Conservation (phyloP, 2,329 filamentous ascomycete genomes). For the Ascochyta viciae-villosae region DNA sequence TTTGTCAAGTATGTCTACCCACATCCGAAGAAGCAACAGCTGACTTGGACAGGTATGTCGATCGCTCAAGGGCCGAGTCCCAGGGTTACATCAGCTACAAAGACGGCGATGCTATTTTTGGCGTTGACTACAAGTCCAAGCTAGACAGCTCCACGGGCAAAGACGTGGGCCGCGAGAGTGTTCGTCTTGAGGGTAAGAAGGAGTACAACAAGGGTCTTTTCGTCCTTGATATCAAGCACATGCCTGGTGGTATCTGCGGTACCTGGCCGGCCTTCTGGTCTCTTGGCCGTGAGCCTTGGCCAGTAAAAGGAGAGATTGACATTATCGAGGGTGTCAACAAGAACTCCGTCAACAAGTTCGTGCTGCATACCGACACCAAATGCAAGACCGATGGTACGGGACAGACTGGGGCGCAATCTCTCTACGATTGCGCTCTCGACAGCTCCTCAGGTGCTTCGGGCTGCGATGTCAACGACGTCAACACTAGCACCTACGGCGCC, state of each 20-base stretch:
- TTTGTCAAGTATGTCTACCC: slow-evolving; percentile 32
- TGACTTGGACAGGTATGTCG: slow-evolving; percentile 9
- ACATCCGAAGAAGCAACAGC: slow-evolving; percentile 2
- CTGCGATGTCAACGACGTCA: slow-evolving; percentile 54
- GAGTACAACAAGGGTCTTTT: slow-evolving; percentile 42
- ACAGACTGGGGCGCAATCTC: slow-evolving; percentile 19
- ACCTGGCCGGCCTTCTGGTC: slow-evolving; percentile 47
- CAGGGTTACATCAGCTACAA: slow-evolving; percentile 15
- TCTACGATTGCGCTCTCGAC: slow-evolving; percentile 29
- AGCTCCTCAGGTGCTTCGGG: slow-evolving; percentile 25
- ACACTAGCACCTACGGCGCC: slow-evolving; percentile 54
- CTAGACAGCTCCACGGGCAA: slow-evolving; percentile 20
- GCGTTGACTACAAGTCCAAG: slow-evolving; percentile 50
- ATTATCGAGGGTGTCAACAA: slow-evolving; percentile 46
- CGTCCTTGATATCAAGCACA: slow-evolving; percentile 41
- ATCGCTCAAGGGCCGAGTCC: slow-evolving; percentile 2
- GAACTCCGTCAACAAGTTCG: slow-evolving; percentile 33
- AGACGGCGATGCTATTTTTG: slow-evolving; percentile 45
- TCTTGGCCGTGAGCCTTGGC: slow-evolving; percentile 38
- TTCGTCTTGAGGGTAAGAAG: slow-evolving; percentile 39
- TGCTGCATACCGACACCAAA: slow-evolving; percentile 37
- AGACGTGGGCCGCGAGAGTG: slow-evolving; percentile 34
- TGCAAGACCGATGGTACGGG: slow-evolving; percentile 29
- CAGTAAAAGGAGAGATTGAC: slow-evolving; percentile 41
- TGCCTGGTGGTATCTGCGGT: slow-evolving; percentile 40